A percentile compares a stretch with the other conserved stretches of the same genome.
Conservation (phyloP, 78 protist genomes). For the Speleostelium caveatum region DNA sequence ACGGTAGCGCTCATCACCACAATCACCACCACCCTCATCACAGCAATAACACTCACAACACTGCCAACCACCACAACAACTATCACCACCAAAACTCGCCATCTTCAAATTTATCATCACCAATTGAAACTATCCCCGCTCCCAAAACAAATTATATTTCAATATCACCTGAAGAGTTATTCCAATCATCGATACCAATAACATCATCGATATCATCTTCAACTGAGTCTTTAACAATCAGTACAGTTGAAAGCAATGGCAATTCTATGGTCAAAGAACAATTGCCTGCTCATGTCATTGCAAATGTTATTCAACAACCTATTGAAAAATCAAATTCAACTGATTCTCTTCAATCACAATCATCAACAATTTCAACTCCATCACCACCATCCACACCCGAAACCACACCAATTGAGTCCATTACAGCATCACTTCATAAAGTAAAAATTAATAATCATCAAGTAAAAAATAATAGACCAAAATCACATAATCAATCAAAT, state of each 20-base stretch:
- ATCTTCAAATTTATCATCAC: background rate
- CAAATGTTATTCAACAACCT: too few relatives aligned
- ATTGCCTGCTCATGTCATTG: background rate
- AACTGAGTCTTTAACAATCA: background rate
- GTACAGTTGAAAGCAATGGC: background rate
- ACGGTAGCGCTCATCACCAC: background rate
- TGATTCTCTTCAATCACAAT: constrained; percentile 8
- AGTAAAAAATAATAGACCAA: background rate
- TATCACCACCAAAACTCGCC: background rate
- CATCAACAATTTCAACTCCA: constrained; percentile 17
- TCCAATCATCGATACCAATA: too few relatives aligned
- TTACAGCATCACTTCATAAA: background rate
- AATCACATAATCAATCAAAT: background rate
- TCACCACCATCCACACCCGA: constrained; percentile 16
- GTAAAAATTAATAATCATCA: background rate
- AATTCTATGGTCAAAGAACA: background rate
- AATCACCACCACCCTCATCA: background rate
- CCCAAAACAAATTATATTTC: constrained; percentile 40
- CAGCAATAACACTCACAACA: background rate
- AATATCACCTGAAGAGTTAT: constrained; percentile 28
- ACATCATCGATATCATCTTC: background rate
- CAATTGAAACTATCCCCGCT: background rate
- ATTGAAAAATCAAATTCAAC: background rate
- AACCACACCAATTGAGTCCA: constrained; percentile 9
- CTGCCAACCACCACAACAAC: background rate